Evolutionary conservation across 108 stramenopile species (phyloP).

Genomic region (Ochromonas danica): DNA sequence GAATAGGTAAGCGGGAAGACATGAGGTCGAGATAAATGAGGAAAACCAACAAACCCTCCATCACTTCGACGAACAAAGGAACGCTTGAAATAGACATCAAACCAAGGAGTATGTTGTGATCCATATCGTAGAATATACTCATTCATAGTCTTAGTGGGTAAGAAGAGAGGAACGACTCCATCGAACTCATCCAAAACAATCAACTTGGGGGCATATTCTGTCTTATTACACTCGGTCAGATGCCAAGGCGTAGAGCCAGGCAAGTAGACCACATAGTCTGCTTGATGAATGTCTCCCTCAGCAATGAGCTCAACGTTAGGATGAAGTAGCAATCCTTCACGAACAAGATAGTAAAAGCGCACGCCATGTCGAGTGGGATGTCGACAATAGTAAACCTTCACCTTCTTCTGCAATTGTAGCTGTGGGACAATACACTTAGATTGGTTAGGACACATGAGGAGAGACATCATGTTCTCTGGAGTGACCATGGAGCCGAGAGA

Average conservation of each 20-base stretch:
- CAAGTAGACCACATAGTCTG: conserved; percentile 30
- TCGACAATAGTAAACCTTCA: conserved; percentile 9
- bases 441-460: neutral
- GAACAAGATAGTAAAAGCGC: conserved; percentile 16
- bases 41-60: neutral
- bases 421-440: conserved; percentile 13
- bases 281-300: neutral
- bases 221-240: neutral
- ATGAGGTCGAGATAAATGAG: neutral
- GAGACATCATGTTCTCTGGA: neutral
- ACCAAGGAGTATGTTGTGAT: neutral
- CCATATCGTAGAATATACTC: neutral
- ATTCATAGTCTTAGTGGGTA: neutral
- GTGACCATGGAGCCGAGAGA: neutral
- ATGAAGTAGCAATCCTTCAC: conserved; percentile 7
- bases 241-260: conserved; percentile 20
- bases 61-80: conserved; percentile 2
- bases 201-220: neutral
- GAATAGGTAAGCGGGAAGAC: conserved; percentile 35
- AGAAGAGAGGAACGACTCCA: conserved; percentile 1
- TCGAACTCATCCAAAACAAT: conserved; percentile 38
- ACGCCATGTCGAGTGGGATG: conserved; percentile 22
- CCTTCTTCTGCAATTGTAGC: conserved; percentile 8
- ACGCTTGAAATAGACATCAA: conserved; percentile 29
- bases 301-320: conserved; percentile 5